A percentile compares a stretch with the other conserved stretches of the same genome.
Evolutionary conservation across 768 basidiomycete genomes (phyloP).

Genomic region (Pilatotrama ljubarskyi): DNA sequence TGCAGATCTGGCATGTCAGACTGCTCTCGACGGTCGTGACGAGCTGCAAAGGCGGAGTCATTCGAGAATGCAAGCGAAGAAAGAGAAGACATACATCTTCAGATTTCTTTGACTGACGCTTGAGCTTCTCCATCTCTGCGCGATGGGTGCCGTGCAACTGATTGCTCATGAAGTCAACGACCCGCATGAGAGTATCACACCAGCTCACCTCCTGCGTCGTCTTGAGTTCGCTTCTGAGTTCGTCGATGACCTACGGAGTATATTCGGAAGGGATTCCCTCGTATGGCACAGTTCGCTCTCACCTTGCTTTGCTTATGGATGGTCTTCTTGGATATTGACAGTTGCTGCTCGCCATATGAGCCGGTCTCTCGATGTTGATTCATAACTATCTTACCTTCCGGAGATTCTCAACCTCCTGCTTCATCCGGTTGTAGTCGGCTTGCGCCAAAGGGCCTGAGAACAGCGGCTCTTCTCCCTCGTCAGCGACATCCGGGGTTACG

Average conservation of each 20-base stretch:
- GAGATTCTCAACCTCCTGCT: conserved; percentile 28
- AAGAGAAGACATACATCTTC: conserved; percentile 50
- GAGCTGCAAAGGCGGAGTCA: conserved; percentile 32
- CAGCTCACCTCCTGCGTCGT: conserved; percentile 23
- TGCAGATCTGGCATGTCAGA: conserved; percentile 76
- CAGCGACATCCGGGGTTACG: conserved; percentile 30
- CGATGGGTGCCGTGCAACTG: conserved; percentile 26
- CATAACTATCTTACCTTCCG: conserved; percentile 24
- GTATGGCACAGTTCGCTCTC: neutral
- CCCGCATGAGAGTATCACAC: too few species aligned
- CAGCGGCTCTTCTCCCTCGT: conserved; percentile 27
- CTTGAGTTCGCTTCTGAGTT: conserved; percentile 26
- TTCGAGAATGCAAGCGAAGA: too few species aligned
- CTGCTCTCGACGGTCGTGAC: conserved; percentile 56
- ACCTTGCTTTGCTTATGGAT: conserved; percentile 31
- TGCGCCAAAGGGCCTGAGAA: conserved; percentile 14
- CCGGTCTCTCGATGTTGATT: too few species aligned
- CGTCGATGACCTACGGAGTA: conserved; percentile 27
- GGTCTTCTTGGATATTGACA: conserved; percentile 26
- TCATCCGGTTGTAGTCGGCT: conserved; percentile 25
- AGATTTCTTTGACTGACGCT: conserved; percentile 51
- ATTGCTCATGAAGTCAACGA: neutral
- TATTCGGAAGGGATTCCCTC: too few species aligned
- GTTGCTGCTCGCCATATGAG: conserved; percentile 15
- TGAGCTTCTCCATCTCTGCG: conserved; percentile 56